phyloP scores from a whole-genome alignment of 176 grass and related monocot genomes.

The Rhynchospora tenuis region DNA sequence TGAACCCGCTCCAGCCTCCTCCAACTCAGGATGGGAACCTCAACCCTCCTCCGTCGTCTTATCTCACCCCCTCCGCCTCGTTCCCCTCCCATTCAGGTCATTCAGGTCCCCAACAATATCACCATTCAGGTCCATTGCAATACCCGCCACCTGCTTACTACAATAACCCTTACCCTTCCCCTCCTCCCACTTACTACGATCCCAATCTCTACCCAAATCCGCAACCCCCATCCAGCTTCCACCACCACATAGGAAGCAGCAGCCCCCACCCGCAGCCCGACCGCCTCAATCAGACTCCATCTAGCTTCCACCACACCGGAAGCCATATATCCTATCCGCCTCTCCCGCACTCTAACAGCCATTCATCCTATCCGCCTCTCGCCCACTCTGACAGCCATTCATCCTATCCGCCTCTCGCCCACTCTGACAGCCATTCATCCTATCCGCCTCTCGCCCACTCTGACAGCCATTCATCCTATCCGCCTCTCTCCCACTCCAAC shows the following conservation, averaged over 20 bases:
- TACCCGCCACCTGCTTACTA: background rate
- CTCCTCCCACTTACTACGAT: background rate
- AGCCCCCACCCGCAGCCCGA: no score
- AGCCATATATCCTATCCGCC: background rate
- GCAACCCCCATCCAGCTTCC: background rate
- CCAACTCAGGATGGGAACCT: background rate
- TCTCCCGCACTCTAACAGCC: no score
- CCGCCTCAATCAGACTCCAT: background rate
- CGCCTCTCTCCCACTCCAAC: background rate
- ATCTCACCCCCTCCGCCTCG: constrained; percentile 1
- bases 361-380: no score
- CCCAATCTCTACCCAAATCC: background rate
- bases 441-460: no score
- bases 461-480: background rate
- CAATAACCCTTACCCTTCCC: background rate
- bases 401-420: no score
- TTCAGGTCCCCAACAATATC: background rate
- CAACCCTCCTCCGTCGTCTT: background rate
- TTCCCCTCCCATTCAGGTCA: background rate
- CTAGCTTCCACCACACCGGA: background rate
- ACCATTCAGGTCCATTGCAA: constrained; percentile 15
- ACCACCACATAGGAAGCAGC: no score
- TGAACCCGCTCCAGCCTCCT: background rate
- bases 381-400: no score
- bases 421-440: no score